Conservation (phyloP, 2,329 filamentous ascomycete genomes). For the Diaporthe eres region DNA sequence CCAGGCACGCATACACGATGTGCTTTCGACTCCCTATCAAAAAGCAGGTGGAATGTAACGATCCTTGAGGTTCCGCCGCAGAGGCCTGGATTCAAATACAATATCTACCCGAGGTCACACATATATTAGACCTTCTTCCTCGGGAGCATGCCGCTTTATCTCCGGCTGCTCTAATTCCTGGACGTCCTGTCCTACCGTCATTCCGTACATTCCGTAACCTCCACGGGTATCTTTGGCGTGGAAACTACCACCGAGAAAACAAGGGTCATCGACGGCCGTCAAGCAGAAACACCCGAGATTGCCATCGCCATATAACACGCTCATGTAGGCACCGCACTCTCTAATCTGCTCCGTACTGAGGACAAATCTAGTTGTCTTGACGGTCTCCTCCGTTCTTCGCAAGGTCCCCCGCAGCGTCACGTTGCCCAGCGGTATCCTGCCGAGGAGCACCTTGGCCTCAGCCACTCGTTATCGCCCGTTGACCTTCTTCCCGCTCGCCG, state of each 20-base stretch:
- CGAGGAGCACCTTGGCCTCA: not conserved
- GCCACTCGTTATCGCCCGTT: constrained; percentile 57
- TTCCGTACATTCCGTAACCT: constrained; percentile 7
- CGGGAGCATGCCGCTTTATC: not conserved
- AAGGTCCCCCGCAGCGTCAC: not conserved
- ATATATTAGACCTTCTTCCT: not conserved
- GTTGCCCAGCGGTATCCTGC: not conserved
- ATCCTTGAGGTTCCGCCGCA: not conserved
- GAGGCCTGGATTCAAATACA: constrained; percentile 14
- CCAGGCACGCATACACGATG: not conserved
- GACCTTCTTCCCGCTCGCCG: constrained; percentile 67
- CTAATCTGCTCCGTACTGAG: not conserved
- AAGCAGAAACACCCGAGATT: not conserved
- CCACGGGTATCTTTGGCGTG: constrained; percentile 35
- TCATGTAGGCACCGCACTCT: not conserved
- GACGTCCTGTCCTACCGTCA: constrained; percentile 1
- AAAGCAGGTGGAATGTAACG: not conserved
- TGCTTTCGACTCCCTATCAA: not conserved
- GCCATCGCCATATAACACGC: not conserved
- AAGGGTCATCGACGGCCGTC: not conserved
- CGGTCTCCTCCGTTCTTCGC: too few relatives aligned
- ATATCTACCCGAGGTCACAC: not conserved
- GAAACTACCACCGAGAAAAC: not conserved
- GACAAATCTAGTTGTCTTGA: not conserved
- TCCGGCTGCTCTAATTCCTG: constrained; percentile 4